Percentiles rank a stretch among this genome's conserved stretches.
Conservation (phyloP, 1,139 yeast species). For the Zygosaccharomyces sapae region DNA sequence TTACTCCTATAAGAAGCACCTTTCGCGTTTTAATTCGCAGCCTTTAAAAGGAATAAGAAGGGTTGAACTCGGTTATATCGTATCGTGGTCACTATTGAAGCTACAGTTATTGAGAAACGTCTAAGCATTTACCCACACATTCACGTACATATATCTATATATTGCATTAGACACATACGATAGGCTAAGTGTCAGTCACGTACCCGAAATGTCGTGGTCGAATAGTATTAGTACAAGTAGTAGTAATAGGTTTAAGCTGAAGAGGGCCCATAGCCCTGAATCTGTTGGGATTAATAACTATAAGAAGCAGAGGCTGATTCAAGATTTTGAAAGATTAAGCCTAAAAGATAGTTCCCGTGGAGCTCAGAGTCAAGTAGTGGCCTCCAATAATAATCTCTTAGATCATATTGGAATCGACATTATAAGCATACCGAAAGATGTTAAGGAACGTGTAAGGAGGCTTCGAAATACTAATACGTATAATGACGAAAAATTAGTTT, state of each 20-base stretch:
- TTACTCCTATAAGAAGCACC: too few relatives aligned
- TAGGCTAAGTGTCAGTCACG: too few relatives aligned
- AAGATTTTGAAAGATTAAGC: constrained; percentile 31
- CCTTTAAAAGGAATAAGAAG: too few relatives aligned
- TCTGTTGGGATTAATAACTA: constrained; percentile 29
- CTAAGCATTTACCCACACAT: too few relatives aligned
- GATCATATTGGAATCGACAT: neutral
- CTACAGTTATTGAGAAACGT: too few relatives aligned
- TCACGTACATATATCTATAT: too few relatives aligned
- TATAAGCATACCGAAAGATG: constrained; percentile 4
- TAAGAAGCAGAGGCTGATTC: constrained; percentile 29
- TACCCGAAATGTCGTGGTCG: neutral
- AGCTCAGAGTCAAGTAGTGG: neutral
- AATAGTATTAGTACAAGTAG: neutral
- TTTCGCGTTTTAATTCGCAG: too few relatives aligned
- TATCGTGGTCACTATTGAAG: too few relatives aligned
- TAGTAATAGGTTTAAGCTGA: constrained; percentile 17
- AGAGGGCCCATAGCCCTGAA: constrained; percentile 31
- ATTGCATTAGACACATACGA: too few relatives aligned
- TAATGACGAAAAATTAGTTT: constrained; percentile 12
- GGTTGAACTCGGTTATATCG: too few relatives aligned
- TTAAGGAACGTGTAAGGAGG: neutral
- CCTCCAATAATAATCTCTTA: constrained; percentile 1
- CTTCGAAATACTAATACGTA: constrained; percentile 1
- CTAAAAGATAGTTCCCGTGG: constrained; percentile 16